A percentile compares a stretch with the other conserved stretches of the same genome.
phyloP scores from a whole-genome alignment of 2,329 filamentous ascomycete species.

The Mycocentrospora acerina region DNA sequence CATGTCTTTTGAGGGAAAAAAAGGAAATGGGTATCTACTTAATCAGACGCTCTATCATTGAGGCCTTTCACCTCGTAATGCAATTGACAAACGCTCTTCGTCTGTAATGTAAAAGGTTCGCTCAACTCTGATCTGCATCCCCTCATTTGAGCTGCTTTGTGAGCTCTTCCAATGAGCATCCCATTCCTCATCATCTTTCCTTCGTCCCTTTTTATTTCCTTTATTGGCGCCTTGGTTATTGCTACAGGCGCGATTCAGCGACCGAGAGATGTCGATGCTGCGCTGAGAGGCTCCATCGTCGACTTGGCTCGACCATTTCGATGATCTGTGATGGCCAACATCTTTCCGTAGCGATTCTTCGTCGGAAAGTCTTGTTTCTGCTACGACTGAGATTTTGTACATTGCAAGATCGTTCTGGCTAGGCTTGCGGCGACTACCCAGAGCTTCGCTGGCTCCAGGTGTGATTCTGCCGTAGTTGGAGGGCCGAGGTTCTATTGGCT shows the following conservation, averaged over 20 bases:
- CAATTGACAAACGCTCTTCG: constrained; percentile 21
- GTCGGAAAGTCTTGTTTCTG: constrained; percentile 18
- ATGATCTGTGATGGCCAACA: constrained; percentile 6
- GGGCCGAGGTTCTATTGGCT: constrained; percentile 19
- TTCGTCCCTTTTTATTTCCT: constrained; percentile 14
- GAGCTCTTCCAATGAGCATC: constrained; percentile 23
- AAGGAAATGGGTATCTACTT: too few relatives aligned
- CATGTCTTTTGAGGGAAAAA: too few relatives aligned
- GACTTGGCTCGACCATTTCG: constrained; percentile 14
- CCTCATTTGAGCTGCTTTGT: constrained; percentile 20
- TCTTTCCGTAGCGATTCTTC: constrained; percentile 10
- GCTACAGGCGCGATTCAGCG: too few relatives aligned
- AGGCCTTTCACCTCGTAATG: constrained; percentile 3
- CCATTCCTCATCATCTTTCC: constrained; percentile 29
- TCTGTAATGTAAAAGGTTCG: constrained; percentile 35
- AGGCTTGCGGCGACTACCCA: constrained; percentile 13
- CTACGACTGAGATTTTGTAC: constrained; percentile 21
- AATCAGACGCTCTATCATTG: too few relatives aligned
- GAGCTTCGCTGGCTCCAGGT: constrained; percentile 11
- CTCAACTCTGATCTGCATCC: constrained; percentile 34
- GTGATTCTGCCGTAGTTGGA: constrained; percentile 24
- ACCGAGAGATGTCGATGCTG: too few relatives aligned
- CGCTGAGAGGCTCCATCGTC: constrained; percentile 9
- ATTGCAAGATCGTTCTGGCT: constrained; percentile 21
- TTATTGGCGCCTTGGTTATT: too few relatives aligned